Evolutionary conservation across 176 grass and related monocot species (phyloP).

Genomic region (Ampelocalamus luodianensis): DNA sequence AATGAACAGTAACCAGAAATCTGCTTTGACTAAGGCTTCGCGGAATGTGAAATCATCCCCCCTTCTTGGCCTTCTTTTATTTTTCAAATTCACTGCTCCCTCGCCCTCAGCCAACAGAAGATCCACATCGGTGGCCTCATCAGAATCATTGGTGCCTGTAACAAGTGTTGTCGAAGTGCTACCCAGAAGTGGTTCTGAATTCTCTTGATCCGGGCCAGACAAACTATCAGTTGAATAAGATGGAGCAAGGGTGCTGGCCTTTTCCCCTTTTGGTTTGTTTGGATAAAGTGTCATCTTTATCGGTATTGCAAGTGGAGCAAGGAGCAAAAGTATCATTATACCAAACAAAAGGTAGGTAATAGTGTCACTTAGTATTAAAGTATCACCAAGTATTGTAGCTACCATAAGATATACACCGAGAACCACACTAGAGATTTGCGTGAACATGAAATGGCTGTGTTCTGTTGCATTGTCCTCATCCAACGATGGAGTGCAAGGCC

Average conservation of each 20-base stretch:
- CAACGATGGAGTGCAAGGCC: slow-evolving; percentile 79
- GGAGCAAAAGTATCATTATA: slow-evolving; percentile 83
- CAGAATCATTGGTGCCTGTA: slow-evolving; percentile 41
- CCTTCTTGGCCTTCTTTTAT: slow-evolving; percentile 77
- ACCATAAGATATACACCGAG: slow-evolving; percentile 79
- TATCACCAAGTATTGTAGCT: slow-evolving; percentile 66
- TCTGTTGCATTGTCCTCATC: slow-evolving; percentile 80
- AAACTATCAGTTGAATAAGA: slow-evolving; percentile 66
- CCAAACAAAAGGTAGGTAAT: slow-evolving; percentile 74
- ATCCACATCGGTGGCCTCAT: slow-evolving; percentile 76
- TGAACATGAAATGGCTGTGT: slow-evolving; percentile 81
- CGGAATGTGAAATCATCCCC: slow-evolving; percentile 90
- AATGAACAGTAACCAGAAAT: slow-evolving; percentile 85
- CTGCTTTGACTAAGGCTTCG: slow-evolving; percentile 85
- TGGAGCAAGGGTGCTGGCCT: slow-evolving; percentile 40
- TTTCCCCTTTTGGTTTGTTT: slow-evolving; percentile 58
- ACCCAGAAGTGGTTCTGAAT: slow-evolving; percentile 61
- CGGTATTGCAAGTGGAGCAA: slow-evolving; percentile 87
- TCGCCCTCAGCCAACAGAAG: slow-evolving; percentile 85
- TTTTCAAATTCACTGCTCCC: slow-evolving; percentile 75
- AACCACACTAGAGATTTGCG: slow-evolving; percentile 78
- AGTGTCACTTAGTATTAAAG: slow-evolving; percentile 53
- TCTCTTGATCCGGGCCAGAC: slow-evolving; percentile 55
- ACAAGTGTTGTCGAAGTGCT: slow-evolving; percentile 32
- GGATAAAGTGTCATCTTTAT: slow-evolving; percentile 94